Conservation (phyloP, 1,284 basidiomycete species). For the Pulchroboletus neoregius region DNA sequence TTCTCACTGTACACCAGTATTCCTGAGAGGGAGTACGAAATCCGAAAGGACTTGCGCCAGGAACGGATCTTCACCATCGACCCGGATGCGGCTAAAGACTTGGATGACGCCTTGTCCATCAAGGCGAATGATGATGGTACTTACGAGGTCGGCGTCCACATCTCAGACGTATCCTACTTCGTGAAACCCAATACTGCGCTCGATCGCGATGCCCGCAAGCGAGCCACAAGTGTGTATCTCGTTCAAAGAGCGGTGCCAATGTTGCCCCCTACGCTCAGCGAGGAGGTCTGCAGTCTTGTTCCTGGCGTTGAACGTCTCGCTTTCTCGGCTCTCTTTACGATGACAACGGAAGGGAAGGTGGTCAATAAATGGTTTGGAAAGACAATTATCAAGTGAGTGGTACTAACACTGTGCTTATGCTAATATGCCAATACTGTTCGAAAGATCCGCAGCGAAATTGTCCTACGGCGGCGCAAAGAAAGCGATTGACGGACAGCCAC, state of each 20-base stretch:
- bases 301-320: slow-evolving; percentile 86
- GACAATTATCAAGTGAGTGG: slow-evolving; percentile 79
- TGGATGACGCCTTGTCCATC: slow-evolving; percentile 93
- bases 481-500: slow-evolving; percentile 72
- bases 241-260: slow-evolving; percentile 95
- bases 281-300: slow-evolving; percentile 89
- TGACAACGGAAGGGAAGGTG: slow-evolving; percentile 80
- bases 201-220: slow-evolving; percentile 96
- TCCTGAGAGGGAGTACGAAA: slow-evolving; percentile 86
- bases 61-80: slow-evolving; percentile 94
- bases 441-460: slow-evolving; percentile 82
- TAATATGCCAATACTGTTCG: slow-evolving; percentile 9
- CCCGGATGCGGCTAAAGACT: slow-evolving; percentile 83
- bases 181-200: slow-evolving; percentile 94
- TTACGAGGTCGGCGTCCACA: slow-evolving; percentile 88
- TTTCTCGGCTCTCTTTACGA: slow-evolving; percentile 85
- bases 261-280: slow-evolving; percentile 88
- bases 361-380: slow-evolving; percentile 90
- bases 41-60: slow-evolving; percentile 82
- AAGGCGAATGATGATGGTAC: slow-evolving; percentile 86
- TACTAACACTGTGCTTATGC: neutral
- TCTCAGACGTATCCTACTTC: slow-evolving; percentile 96
- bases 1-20: slow-evolving; percentile 48
- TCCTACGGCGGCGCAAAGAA: slow-evolving; percentile 80
- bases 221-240: slow-evolving; percentile 95